Conservation (phyloP, 1,284 basidiomycete species). For the Mycosarcoma mackinlayi region DNA sequence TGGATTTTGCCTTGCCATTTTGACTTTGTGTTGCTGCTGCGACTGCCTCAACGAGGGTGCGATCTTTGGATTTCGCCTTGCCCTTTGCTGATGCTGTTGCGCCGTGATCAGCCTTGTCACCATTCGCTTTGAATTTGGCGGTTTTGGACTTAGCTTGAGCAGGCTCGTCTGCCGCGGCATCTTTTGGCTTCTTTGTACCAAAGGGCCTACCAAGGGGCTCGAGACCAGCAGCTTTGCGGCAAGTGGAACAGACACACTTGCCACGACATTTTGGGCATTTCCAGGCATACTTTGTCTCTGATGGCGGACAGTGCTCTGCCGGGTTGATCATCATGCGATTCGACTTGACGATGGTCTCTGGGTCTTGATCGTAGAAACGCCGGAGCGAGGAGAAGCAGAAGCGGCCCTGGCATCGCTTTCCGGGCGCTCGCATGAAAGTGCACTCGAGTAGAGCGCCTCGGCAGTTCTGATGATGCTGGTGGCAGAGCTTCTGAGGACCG, state of each 20-base stretch:
- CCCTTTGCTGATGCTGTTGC: slow-evolving; percentile 12
- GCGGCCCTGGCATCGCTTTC: slow-evolving; percentile 34
- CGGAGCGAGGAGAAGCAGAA: slow-evolving; percentile 46
- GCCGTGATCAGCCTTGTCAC: background rate
- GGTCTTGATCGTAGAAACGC: slow-evolving; percentile 40
- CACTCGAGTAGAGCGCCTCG: slow-evolving; percentile 41
- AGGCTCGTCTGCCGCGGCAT: background rate
- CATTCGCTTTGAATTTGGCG: slow-evolving; percentile 3
- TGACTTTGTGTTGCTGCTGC: slow-evolving; percentile 11
- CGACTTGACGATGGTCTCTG: slow-evolving; percentile 41
- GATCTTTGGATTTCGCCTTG: slow-evolving; percentile 16
- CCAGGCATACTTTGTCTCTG: slow-evolving; percentile 49
- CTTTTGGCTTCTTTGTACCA: background rate
- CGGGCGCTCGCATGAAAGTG: slow-evolving; percentile 48
- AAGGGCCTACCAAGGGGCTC: slow-evolving; percentile 28
- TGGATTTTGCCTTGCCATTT: slow-evolving; percentile 14
- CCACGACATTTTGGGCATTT: slow-evolving; percentile 47
- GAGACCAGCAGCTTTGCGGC: slow-evolving; percentile 34
- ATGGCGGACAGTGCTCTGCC: slow-evolving; percentile 34
- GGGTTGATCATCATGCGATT: slow-evolving; percentile 48
- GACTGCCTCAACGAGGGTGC: slow-evolving; percentile 19
- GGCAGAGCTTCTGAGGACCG: slow-evolving; percentile 28
- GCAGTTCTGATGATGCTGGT: slow-evolving; percentile 45
- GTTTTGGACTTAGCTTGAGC: slow-evolving; percentile 1
- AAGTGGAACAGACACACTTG: slow-evolving; percentile 37